phyloP scores from a whole-genome alignment of 768 basidiomycete genomes.

The Hygrophorus russula region DNA sequence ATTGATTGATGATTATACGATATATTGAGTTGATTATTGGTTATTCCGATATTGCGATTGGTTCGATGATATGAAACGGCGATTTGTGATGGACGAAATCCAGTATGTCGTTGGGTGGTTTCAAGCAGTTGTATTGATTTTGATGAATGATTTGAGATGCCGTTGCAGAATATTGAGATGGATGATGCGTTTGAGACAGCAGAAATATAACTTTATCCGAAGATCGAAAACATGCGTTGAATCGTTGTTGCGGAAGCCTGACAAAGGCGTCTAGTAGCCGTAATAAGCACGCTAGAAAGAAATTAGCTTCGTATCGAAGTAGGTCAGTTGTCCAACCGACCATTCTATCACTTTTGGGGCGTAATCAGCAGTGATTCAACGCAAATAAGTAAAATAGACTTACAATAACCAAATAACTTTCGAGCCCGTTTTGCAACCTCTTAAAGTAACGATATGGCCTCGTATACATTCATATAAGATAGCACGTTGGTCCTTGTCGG shows the following conservation, averaged over 20 bases:
- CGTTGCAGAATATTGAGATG: constrained; percentile 4
- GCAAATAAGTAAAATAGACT: constrained; percentile 10
- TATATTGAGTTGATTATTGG: constrained; percentile 3
- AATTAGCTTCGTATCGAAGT: constrained; percentile 8
- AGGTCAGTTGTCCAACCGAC: constrained; percentile 15
- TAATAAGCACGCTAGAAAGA: constrained; percentile 48
- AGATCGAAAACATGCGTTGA: not conserved
- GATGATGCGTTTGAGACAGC: not conserved
- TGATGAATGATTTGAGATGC: constrained; percentile 25
- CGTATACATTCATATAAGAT: constrained; percentile 77
- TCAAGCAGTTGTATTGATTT: not conserved
- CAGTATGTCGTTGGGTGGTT: not conserved
- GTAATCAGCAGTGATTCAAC: constrained; percentile 2
- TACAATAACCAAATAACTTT: constrained; percentile 88
- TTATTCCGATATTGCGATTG: constrained; percentile 5
- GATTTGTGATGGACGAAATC: not conserved
- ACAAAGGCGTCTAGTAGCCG: constrained; percentile 31
- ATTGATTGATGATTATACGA: constrained; percentile 5
- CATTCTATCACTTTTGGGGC: constrained; percentile 41
- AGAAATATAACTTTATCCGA: not conserved
- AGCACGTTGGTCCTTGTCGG: constrained; percentile 78
- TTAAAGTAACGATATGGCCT: constrained; percentile 81
- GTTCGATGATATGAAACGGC: not conserved
- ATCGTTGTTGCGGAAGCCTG: not conserved
- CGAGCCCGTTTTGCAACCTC: constrained; percentile 84